phyloP scores from a whole-genome alignment of 129 eudicot genomes.

The Heracleum sosnowskyi region DNA sequence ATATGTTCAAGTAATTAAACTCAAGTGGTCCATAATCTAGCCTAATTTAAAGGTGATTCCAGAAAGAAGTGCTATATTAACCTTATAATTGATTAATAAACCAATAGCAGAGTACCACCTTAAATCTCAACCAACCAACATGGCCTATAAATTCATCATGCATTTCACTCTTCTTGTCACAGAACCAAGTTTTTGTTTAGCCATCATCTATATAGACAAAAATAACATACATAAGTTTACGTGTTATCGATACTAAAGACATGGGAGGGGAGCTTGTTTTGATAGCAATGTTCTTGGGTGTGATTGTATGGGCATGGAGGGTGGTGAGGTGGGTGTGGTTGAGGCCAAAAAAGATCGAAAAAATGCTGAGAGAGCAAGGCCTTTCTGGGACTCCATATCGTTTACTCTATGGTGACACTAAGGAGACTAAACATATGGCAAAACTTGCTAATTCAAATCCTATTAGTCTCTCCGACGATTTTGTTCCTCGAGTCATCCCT shows the following conservation, averaged over 20 bases:
- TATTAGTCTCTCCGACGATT: constrained; percentile 38
- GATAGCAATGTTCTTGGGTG: background rate
- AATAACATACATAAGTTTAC: too few relatives aligned
- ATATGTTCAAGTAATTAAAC: background rate
- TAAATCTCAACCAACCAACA: background rate
- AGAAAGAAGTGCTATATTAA: background rate
- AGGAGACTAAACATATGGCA: constrained; percentile 44
- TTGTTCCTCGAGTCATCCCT: constrained; percentile 39
- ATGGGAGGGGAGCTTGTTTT: constrained; percentile 14
- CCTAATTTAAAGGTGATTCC: constrained; percentile 4
- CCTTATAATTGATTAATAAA: background rate
- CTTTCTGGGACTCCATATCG: constrained; percentile 47
- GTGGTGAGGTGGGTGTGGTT: constrained; percentile 61
- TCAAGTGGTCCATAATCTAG: constrained; percentile 7
- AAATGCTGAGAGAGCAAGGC: constrained; percentile 53
- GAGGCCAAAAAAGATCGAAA: constrained; percentile 51
- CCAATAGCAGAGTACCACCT: background rate
- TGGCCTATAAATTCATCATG: background rate
- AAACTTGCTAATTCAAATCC: constrained; percentile 29
- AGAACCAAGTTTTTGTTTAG: background rate
- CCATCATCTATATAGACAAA: too few relatives aligned
- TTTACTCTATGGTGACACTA: constrained; percentile 54
- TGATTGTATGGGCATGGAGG: constrained; percentile 34
- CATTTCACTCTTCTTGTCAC: background rate
- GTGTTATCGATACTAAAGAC: too few relatives aligned